Conservation (phyloP, 257 asterid genomes). For the Petunia secreta region DNA sequence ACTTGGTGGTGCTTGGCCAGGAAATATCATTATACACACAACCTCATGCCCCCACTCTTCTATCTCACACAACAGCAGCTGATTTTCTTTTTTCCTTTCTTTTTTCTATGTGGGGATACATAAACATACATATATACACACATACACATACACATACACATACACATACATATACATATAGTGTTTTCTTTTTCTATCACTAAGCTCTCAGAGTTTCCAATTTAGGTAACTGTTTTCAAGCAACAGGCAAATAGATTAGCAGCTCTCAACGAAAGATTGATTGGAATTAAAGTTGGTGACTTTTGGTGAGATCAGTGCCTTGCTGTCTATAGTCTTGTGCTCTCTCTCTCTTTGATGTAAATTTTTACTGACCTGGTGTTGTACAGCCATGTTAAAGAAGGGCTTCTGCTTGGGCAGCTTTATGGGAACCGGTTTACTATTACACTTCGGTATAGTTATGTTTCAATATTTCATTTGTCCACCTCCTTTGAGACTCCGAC, state of each 20-base stretch:
- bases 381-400: slow-evolving; percentile 84
- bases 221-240: slow-evolving; percentile 91
- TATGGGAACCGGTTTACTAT: slow-evolving; percentile 90
- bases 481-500: background rate
- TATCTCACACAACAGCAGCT: background rate
- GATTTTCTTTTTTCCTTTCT: background rate
- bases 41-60: background rate
- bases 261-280: slow-evolving; percentile 74
- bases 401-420: slow-evolving; percentile 91
- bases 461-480: slow-evolving; percentile 20
- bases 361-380: slow-evolving; percentile 16
- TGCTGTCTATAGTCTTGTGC: slow-evolving; percentile 15
- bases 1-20: background rate
- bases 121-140: too few relatives aligned
- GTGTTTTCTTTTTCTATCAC: slow-evolving; percentile 15
- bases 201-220: slow-evolving; percentile 22
- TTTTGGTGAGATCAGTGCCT: slow-evolving; percentile 67
- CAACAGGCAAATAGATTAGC: slow-evolving; percentile 78
- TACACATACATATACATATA: background rate
- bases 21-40: background rate
- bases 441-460: slow-evolving; percentile 63
- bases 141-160: too few relatives aligned
- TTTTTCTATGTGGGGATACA: background rate
- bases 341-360: slow-evolving; percentile 18
- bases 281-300: slow-evolving; percentile 92